A percentile compares a stretch with the other conserved stretches of the same genome.
Evolutionary conservation across 495 filamentous ascomycete genomes (phyloP).

Genomic region (Ascodesmis nigricans): DNA sequence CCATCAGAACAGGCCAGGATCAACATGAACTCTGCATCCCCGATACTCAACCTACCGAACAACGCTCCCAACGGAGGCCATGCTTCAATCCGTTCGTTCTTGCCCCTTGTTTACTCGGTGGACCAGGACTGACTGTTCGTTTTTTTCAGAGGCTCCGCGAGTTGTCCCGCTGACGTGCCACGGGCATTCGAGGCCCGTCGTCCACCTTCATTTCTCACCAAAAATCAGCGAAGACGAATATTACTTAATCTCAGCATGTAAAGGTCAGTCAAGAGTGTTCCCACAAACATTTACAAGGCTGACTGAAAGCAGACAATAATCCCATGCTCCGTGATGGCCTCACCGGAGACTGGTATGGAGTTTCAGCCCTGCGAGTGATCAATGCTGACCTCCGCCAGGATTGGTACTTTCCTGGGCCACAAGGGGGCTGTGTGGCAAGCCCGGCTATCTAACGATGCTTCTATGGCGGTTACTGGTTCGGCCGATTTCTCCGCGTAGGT

Average conservation of each 20-base stretch:
- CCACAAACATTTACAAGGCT: too few relatives aligned
- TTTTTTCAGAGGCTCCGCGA: constrained; percentile 25
- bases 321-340: constrained; percentile 95
- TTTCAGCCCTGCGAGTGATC: not conserved
- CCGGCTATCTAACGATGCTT: constrained; percentile 67
- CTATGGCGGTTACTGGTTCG: constrained; percentile 72
- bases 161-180: constrained; percentile 88
- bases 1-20: not conserved
- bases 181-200: constrained; percentile 87
- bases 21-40: constrained; percentile 13
- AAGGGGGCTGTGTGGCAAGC: constrained; percentile 97
- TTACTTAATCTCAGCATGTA: constrained; percentile 94
- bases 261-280: constrained; percentile 42
- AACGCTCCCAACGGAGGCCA: constrained; percentile 12
- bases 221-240: constrained; percentile 70
- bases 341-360: constrained; percentile 68
- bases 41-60: constrained; percentile 12
- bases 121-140: too few relatives aligned
- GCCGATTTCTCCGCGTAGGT: constrained; percentile 88
- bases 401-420: constrained; percentile 92
- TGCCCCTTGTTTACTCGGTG: too few relatives aligned
- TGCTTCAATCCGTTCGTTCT: constrained; percentile 17
- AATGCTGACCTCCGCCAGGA: constrained; percentile 31
- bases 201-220: constrained; percentile 81
- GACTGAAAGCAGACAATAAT: constrained; percentile 53